phyloP scores from a whole-genome alignment of 208 protist genomes.

The Histomonas meleagridis region DNA sequence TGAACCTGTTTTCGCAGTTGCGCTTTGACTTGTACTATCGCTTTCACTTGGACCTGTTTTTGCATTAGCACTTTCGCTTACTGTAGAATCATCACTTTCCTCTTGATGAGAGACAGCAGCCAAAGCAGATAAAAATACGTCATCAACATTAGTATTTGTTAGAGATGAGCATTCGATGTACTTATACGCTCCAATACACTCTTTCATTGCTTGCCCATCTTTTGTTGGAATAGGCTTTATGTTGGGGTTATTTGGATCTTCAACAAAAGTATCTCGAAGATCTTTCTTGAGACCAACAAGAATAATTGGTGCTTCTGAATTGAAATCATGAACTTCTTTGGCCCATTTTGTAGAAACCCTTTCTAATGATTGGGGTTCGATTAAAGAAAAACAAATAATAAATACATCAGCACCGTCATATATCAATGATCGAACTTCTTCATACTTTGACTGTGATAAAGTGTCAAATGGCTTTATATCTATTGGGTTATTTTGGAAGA shows the following conservation, averaged over 20 bases:
- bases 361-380: conserved; percentile 55
- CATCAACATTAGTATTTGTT: background rate
- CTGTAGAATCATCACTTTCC: too few relatives aligned
- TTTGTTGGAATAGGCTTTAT: too few relatives aligned
- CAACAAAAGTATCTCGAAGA: background rate
- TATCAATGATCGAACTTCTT: conserved; percentile 42
- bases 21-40: too few relatives aligned
- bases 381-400: conserved; percentile 60
- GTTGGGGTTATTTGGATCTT: background rate
- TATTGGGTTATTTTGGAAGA: too few relatives aligned
- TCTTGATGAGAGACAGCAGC: too few relatives aligned
- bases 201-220: background rate
- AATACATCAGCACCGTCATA: conserved; percentile 61
- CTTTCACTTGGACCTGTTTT: too few relatives aligned
- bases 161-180: background rate
- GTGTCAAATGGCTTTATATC: conserved; percentile 36
- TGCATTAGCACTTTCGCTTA: too few relatives aligned
- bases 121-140: background rate
- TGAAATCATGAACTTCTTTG: conserved; percentile 46
- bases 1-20: too few relatives aligned
- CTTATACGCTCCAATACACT: background rate
- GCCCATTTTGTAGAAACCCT: conserved; percentile 53
- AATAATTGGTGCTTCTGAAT: background rate
- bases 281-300: background rate
- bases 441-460: conserved; percentile 45